Base-by-base conservation (phyloP, 768 basidiomycete species). In the Termitomyces sp. region DNA sequence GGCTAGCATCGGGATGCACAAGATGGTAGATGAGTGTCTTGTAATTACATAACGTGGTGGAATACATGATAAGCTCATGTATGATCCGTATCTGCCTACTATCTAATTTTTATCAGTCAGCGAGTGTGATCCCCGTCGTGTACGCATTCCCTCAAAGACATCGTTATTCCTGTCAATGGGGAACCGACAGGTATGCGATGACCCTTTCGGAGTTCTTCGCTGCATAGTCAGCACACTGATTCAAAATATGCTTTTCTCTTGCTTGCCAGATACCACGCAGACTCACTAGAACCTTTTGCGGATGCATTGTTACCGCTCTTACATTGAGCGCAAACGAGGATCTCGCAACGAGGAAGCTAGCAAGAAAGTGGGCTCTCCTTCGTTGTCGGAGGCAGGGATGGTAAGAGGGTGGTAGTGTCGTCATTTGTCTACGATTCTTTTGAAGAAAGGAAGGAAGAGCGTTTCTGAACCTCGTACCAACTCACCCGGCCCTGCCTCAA, bases 1-100 rank as follows among this genome's bases (percentile, higher is more conserved):
- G 49, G 86, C 94, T 1, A 91, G 88, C 63, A 81, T 98, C 15
- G 96, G 96, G 0, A 71, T 98, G 31, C 96, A 92, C 69, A 97
- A 96, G 14, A 99, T 98, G 96, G 83, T 94, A 0, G 95, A 98
- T 69, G 96, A 99, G 73, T 96, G 98, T 71, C 98, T 98, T 64
- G 96, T 96, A 2, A 98, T 99, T 72, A 97, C 25, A 25, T 25
- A 25, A 95, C 67, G 82, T 99, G 42, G 96, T 99, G 7, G 96
- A 99, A 72, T 96, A 92, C 67, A 96, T 98, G 96, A 96, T 92
- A 52, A 65, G 83, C 72, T 20, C 5, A 17, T 65, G 59, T 49
- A 17, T 56, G 34, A n/a, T 32, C 3, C 17, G 10, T 36, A 38
- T 15, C 2, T 57, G 25, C 63, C 58, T 7, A 61, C 61, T 1